Percentiles rank a stretch among this genome's conserved stretches.
These are phyloP conservation scores for Penicillium arizonense DNA, from an alignment of 495 filamentous ascomycete species.

Conservation along the genomic window DNA sequence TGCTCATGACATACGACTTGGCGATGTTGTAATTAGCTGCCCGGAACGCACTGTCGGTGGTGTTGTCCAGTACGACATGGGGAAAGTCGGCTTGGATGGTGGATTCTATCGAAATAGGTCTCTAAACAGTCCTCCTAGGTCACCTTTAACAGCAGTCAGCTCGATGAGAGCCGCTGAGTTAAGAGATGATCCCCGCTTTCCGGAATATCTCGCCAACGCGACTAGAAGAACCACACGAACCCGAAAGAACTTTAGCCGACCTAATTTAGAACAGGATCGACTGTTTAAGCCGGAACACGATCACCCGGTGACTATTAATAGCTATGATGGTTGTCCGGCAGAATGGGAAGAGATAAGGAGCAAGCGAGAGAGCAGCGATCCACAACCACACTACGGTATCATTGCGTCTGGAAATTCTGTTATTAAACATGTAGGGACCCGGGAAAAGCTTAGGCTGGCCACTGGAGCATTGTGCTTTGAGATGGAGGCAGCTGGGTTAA, in stretches of 20 bases:
- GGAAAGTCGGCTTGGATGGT: slow-evolving; percentile 15
- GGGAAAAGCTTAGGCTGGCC: neutral
- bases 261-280: too few species aligned
- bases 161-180: neutral
- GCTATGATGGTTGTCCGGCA: neutral
- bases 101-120: neutral
- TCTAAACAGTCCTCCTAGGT: neutral
- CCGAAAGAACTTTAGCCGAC: too few species aligned
- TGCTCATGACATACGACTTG: slow-evolving; percentile 15
- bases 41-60: slow-evolving; percentile 19
- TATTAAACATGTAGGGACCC: neutral
- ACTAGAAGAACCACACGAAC: too few species aligned
- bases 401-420: neutral
- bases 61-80: slow-evolving; percentile 42
- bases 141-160: neutral
- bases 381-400: neutral
- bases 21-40: slow-evolving; percentile 22
- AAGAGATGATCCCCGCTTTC: neutral
- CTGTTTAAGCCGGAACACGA: too few species aligned
- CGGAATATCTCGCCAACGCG: neutral
- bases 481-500: slow-evolving; percentile 24
- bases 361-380: neutral
- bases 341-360: neutral
- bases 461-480: slow-evolving; percentile 22
- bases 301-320: too few species aligned